Evolutionary conservation across 129 eudicot genomes (phyloP).

Genomic region (Arctium minus): DNA sequence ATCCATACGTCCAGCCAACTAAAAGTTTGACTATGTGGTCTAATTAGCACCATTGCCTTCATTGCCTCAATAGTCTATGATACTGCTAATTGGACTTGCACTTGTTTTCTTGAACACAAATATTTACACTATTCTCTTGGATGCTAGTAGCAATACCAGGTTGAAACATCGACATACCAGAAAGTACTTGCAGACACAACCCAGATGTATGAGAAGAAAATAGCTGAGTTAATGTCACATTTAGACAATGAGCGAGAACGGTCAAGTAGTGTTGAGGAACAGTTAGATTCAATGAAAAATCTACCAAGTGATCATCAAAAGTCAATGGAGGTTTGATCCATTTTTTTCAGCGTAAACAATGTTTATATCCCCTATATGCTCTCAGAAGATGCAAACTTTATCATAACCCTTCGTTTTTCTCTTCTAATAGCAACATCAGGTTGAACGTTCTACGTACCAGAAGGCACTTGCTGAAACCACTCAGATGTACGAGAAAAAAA

Average conservation of each 20-base stretch:
- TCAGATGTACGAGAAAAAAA: conserved; percentile 71
- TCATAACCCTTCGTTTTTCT: conserved; percentile 8
- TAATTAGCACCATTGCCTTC: background rate
- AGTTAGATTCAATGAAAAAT: conserved; percentile 51
- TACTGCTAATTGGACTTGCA: background rate
- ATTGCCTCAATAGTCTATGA: background rate
- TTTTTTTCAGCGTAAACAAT: background rate
- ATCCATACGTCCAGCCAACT: background rate
- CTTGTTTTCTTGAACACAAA: background rate
- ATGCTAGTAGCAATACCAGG: conserved; percentile 65
- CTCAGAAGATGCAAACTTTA: background rate
- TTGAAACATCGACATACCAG: conserved; percentile 67
- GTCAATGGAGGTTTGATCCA: conserved; percentile 54
- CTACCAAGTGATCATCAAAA: conserved; percentile 47
- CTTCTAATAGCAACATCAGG: conserved; percentile 45
- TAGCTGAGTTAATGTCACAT: conserved; percentile 65
- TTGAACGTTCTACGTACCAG: conserved; percentile 55
- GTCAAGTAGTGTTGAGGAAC: conserved; percentile 44
- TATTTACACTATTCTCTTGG: conserved; percentile 44
- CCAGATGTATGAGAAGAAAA: conserved; percentile 85
- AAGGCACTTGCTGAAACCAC: conserved; percentile 71
- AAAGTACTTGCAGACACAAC: conserved; percentile 83
- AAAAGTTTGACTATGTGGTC: background rate
- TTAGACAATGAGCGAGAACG: conserved; percentile 50
- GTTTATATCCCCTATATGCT: background rate